Evolutionary conservation across 345 rosid species (phyloP).

Genomic region (Gynandropsis gynandra): DNA sequence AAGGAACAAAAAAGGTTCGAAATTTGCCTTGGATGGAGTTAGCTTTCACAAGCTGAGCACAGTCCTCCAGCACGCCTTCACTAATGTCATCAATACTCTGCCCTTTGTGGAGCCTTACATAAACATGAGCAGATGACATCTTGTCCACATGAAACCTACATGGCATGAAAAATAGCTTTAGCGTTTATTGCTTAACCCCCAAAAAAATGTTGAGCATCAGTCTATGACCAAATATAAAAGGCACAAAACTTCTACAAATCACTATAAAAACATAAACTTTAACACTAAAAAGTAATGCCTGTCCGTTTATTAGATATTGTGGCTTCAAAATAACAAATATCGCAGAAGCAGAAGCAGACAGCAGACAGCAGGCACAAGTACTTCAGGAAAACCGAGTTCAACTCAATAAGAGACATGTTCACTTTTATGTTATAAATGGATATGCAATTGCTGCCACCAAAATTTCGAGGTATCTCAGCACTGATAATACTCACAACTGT

Average conservation of each 20-base stretch:
- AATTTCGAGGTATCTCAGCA: no score
- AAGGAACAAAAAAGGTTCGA: conserved; percentile 2
- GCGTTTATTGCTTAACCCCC: no score
- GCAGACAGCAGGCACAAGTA: not conserved
- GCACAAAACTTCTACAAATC: no score
- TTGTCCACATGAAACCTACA: conserved; percentile 97
- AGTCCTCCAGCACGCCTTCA: conserved; percentile 85
- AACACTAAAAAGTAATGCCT: not conserved
- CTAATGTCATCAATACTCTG: conserved; percentile 79
- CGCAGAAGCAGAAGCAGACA: not conserved
- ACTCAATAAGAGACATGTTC: not conserved
- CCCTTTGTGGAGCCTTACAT: conserved; percentile 77
- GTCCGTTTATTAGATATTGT: conserved; percentile 1
- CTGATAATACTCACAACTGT: not conserved
- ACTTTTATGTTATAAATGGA: no score
- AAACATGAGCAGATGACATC: conserved; percentile 99
- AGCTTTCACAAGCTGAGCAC: conserved; percentile 97
- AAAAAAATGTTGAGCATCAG: no score
- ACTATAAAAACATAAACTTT: no score
- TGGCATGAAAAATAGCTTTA: conserved; percentile 4
- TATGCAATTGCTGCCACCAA: no score
- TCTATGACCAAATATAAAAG: no score
- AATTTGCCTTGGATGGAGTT: conserved; percentile 88
- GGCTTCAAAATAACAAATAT: not conserved
- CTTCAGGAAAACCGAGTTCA: not conserved